Evolutionary conservation across 2,329 filamentous ascomycete genomes (phyloP), one percentile per base, ranked within the genome.

Genomic region (Fulvia fulva): DNA sequence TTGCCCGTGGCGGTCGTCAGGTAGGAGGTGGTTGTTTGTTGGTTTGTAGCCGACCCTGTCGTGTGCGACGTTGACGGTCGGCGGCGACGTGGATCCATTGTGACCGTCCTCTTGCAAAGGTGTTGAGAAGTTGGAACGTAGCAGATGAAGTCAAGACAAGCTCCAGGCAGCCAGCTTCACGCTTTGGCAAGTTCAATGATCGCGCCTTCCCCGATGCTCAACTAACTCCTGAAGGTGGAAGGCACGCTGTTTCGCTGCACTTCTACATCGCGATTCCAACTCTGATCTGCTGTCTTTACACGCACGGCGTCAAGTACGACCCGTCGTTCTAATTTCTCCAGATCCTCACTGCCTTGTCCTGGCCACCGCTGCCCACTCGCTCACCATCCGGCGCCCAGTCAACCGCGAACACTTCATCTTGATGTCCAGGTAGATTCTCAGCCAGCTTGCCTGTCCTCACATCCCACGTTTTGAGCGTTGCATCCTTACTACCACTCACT

Each of bases 381-480:
- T 90, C 84, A 8, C 94, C 94, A 72, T 97, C 92, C 0, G 91
- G 88, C 66, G 89, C 92, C 94, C 93, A 97, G 73, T 97, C 93
- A 12, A 97, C 87, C 0, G 92, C 91, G 74, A 92, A 97, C 0
- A 97, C 92, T 73, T 97, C 90, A 68, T 96, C 93, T 71, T 90
- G 84, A 73, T 97, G 93, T 0, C 93, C 91, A 0, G 92, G 91
- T 47, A 97, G 78, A 77, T 97, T 92, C 73, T 83, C 82, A 63
- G 86, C 84, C 58, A 99, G 77, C 75, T 95, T 96, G 52, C 87
- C 89, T 1, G 88, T 90, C 61, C 87, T 82, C 71, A 96, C 89
- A 68, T 95, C 91, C 92, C 93, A 99, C 5, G 95, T 89, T 72
- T 96, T 97, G 51, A 97, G 77, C 0, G 94, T 97, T 1, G 90